phyloP scores from a whole-genome alignment of 805 yeast genomes.

The Lipomyces chichibuensis region DNA sequence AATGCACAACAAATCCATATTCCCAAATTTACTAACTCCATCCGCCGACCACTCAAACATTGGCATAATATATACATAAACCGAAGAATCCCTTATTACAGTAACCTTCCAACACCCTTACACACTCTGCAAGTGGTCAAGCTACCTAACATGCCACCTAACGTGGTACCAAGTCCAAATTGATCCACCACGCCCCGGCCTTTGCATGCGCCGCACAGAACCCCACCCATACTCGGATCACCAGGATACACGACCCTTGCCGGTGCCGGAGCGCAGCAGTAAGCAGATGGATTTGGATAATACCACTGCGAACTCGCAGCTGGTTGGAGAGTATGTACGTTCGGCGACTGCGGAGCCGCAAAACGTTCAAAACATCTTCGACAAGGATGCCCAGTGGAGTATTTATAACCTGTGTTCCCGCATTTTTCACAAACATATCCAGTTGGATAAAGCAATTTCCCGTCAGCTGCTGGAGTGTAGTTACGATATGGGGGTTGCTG shows the following conservation, averaged over 20 bases:
- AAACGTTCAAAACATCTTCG: conserved; percentile 70
- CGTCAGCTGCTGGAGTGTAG: conserved; percentile 24
- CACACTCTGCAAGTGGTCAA: conserved; percentile 23
- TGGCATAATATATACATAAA: not conserved
- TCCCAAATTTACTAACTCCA: not conserved
- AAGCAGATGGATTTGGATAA: conserved; percentile 32
- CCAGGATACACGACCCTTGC: conserved; percentile 65
- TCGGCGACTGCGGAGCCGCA: conserved; percentile 49
- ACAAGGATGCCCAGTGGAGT: conserved; percentile 66
- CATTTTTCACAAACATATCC: conserved; percentile 69
- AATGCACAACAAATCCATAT: not conserved
- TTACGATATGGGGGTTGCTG: not conserved
- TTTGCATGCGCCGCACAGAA: conserved; percentile 69
- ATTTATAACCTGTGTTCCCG: conserved; percentile 67
- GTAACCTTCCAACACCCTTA: conserved; percentile 29
- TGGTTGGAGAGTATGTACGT: conserved; percentile 36
- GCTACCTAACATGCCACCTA: conserved; percentile 18
- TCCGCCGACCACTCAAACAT: not conserved
- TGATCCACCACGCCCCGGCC: conserved; percentile 63
- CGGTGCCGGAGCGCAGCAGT: conserved; percentile 17
- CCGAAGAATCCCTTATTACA: conserved; percentile 3
- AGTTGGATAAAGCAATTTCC: conserved; percentile 61
- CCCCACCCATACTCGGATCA: conserved; percentile 76
- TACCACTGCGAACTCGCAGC: conserved; percentile 36
- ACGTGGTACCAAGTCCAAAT: conserved; percentile 41